These are phyloP conservation scores for Fusarium pseudocircinatum DNA, from an alignment of 2,329 filamentous ascomycete genomes.

Conservation along the genomic window DNA sequence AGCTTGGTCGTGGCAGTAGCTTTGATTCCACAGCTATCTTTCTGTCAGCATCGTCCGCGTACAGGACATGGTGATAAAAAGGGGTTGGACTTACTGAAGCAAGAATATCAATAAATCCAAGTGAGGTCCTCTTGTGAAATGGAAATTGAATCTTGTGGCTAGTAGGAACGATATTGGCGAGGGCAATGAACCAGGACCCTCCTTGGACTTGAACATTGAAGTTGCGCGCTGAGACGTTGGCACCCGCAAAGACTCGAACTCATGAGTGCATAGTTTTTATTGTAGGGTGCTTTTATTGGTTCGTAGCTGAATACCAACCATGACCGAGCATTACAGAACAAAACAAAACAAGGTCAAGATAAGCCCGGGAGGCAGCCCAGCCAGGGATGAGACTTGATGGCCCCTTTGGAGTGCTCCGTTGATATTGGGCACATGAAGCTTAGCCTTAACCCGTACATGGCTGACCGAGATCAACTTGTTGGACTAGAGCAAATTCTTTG, in stretches of 20 bases:
- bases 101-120: too few species aligned
- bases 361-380: background rate
- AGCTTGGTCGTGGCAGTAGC: background rate
- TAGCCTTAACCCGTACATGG: too few species aligned
- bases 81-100: background rate
- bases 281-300: fast-evolving
- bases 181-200: background rate
- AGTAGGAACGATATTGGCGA: background rate
- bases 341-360: background rate
- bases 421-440: background rate
- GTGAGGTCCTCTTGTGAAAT: fast-evolving
- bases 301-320: background rate
- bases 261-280: fast-evolving
- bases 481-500: fast-evolving
- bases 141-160: background rate
- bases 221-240: background rate
- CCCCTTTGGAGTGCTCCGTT: too few species aligned
- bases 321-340: fast-evolving
- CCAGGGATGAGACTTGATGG: too few species aligned
- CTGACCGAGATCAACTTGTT: background rate
- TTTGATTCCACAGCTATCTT: background rate
- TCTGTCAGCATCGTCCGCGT: background rate
- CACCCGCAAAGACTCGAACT: too few species aligned
- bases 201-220: background rate
- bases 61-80: background rate